Evolutionary conservation across 106 monocot genomes (phyloP), one percentile per base, ranked within the genome.

Genomic region (Gastrodia elata): DNA sequence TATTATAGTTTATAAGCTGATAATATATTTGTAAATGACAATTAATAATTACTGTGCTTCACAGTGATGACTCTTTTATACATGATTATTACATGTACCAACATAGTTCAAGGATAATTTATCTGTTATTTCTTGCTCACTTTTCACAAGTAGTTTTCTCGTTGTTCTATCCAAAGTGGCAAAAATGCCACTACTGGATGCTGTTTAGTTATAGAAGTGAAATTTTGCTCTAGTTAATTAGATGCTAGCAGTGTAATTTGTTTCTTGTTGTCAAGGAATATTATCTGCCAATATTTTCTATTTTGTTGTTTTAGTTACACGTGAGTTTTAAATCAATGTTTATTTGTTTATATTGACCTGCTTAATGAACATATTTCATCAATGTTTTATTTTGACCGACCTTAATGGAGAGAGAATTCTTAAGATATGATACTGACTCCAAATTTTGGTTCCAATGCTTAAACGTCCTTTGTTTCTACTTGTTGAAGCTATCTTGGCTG

Each of bases 401-500:
- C 71, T 71, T 14, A 41, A 24, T 71, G 43, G 30, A 20, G 32
- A 61, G 61, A 32, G 30, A 30, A 61, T 61, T 26, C n/a, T 61
- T 32, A 0, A 13, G 30, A 13, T n/a, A 55, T 20, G 28, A 26
- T 33, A 11, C 1, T 32, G 26, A 3, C 1, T 26, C 36, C 37
- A 22, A 67, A 36, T 38, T 67, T 67, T 18, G 18, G 42, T 0
- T 11, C 11, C 24, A 20, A 32, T 32, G 30, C 15, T 61, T 30
- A 32, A 37, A 20, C 8, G 5, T 24, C 20, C 5, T 65, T 35
- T 61, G 32, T 16, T 38, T 37, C 20, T 68, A 40, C 56, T 64
- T 43, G 24, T 72, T 73, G 70, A 77, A 96, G 96, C 84, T 85
- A 81, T 91, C 24, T 68, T 90, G 80, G 92, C 96, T 68, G 88